These are phyloP conservation scores for Fusarium pininemorale DNA, from an alignment of 2,329 filamentous ascomycete genomes.

Conservation along the genomic window DNA sequence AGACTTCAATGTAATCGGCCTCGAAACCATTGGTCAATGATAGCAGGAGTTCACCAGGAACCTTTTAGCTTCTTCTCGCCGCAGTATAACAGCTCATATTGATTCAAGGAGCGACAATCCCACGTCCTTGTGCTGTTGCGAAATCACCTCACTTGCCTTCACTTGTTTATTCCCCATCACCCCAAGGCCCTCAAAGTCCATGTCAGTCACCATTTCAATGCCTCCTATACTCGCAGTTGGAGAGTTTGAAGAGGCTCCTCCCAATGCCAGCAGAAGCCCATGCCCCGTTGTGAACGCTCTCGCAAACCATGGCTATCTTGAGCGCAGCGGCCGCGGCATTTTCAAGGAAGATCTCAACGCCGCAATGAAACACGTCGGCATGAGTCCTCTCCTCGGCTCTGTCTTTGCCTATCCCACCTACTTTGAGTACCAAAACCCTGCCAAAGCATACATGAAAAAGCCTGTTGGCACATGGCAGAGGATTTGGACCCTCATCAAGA, in stretches of 20 bases:
- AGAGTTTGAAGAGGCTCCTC: not conserved
- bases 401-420: slow-evolving; percentile 17
- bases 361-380: slow-evolving; percentile 13
- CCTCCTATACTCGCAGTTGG: not conserved
- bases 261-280: slow-evolving; percentile 13
- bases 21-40: not conserved
- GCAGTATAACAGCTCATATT: not conserved
- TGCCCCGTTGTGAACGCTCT: slow-evolving; percentile 17
- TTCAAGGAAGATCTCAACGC: slow-evolving; percentile 6
- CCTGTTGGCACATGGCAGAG: not conserved
- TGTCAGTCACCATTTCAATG: not conserved
- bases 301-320: slow-evolving; percentile 19
- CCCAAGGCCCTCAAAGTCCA: not conserved
- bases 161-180: not conserved
- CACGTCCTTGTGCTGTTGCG: not conserved
- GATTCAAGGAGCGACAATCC: not conserved
- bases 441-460: not conserved
- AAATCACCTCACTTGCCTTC: not conserved
- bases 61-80: not conserved
- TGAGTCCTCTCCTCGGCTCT: slow-evolving; percentile 12
- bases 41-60: not conserved
- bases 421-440: slow-evolving; percentile 13
- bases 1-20: not conserved
- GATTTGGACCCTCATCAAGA: slow-evolving; percentile 10
- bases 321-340: slow-evolving; percentile 1